These are phyloP conservation scores for Vigna unguiculata DNA, from an alignment of 306 rosid species.

Conservation along the genomic window DNA sequence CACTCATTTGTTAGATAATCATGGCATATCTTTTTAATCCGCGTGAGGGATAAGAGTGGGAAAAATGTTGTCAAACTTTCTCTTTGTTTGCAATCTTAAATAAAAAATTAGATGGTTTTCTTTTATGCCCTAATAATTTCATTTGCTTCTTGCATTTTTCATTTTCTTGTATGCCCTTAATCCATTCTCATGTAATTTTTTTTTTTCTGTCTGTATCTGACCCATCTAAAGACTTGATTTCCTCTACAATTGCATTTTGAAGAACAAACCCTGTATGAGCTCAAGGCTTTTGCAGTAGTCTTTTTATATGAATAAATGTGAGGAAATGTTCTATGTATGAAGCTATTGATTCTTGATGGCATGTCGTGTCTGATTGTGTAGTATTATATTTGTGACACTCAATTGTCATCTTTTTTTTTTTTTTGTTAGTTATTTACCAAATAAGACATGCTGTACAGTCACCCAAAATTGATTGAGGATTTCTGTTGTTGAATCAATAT, in stretches of 20 bases:
- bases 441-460: not conserved
- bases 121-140: not conserved
- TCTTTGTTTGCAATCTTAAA: slow-evolving; percentile 16
- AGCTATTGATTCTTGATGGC: not conserved
- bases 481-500: not conserved
- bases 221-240: not conserved
- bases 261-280: not conserved
- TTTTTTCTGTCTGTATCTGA: not conserved
- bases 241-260: not conserved
- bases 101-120: not conserved
- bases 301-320: not conserved
- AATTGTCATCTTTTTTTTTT: not conserved
- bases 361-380: not conserved
- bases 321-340: not conserved
- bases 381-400: not conserved
- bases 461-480: not conserved
- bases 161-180: not conserved
- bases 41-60: not conserved
- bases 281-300: slow-evolving; percentile 4
- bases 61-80: not conserved
- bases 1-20: not conserved
- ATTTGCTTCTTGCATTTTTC: not conserved
- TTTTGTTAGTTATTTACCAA: not conserved
- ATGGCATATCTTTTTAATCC: slow-evolving; percentile 1
- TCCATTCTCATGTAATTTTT: not conserved